Conservation (phyloP, 169 alveolate species). For the Theileria orientalis region DNA sequence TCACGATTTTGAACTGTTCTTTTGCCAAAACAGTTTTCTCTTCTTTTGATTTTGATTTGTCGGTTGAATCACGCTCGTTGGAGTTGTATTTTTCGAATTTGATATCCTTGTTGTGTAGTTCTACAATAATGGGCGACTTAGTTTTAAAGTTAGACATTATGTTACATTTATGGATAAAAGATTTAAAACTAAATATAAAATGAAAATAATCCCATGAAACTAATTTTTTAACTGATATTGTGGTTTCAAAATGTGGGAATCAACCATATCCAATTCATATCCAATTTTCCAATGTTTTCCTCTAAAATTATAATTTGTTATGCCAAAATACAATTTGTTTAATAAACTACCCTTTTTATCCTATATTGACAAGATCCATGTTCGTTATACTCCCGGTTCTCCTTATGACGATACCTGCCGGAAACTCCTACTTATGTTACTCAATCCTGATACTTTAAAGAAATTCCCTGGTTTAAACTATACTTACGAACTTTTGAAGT, state of each 20-base stretch:
- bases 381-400: constrained; percentile 56
- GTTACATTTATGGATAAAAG: constrained; percentile 5
- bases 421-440: constrained; percentile 24
- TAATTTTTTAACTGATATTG: neutral
- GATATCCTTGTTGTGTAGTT: constrained; percentile 45
- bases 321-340: constrained; percentile 56
- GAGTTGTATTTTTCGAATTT: constrained; percentile 20
- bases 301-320: constrained; percentile 6
- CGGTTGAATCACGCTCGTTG: neutral
- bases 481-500: constrained; percentile 57
- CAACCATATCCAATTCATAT: no score
- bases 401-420: constrained; percentile 59
- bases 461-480: constrained; percentile 31
- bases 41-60: constrained; percentile 17
- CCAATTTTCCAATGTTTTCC: no score
- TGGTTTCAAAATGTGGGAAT: constrained; percentile 1
- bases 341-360: constrained; percentile 35
- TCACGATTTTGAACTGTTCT: neutral
- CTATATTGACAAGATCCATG: constrained; percentile 53
- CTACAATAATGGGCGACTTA: constrained; percentile 24
- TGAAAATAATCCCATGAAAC: neutral
- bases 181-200: neutral
- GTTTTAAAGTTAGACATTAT: constrained; percentile 11
- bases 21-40: neutral
- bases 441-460: constrained; percentile 22